These are phyloP conservation scores for Tephrocybe sp. DNA, from an alignment of 768 basidiomycete species.

Conservation along the genomic window DNA sequence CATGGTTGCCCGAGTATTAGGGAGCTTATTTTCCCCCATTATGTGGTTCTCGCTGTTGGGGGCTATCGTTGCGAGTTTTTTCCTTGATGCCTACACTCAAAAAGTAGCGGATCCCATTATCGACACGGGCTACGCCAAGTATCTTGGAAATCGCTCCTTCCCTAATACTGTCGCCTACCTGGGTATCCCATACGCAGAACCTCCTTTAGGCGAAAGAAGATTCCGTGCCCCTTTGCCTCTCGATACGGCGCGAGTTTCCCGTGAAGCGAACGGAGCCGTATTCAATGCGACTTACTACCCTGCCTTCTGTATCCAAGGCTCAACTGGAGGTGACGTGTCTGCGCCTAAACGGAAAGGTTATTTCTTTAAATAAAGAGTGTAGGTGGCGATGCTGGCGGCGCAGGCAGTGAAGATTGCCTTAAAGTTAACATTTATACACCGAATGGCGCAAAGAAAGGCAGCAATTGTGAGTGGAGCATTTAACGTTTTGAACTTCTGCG, in stretches of 20 bases:
- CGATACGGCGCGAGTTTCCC: slow-evolving; percentile 40
- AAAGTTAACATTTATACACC: slow-evolving; percentile 68
- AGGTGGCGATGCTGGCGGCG: slow-evolving; percentile 59
- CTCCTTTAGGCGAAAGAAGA: slow-evolving; percentile 48
- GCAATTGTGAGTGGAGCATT: slow-evolving; percentile 37
- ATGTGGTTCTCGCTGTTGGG: slow-evolving; percentile 14
- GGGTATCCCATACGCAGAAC: slow-evolving; percentile 58
- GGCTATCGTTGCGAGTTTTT: slow-evolving; percentile 8
- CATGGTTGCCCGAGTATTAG: slow-evolving; percentile 1
- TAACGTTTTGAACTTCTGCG: neutral
- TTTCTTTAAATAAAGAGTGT: neutral
- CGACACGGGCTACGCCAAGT: slow-evolving; percentile 58
- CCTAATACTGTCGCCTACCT: slow-evolving; percentile 56
- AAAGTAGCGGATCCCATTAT: slow-evolving; percentile 28
- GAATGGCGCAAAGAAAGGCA: slow-evolving; percentile 38
- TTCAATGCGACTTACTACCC: slow-evolving; percentile 55
- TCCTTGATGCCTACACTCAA: slow-evolving; percentile 8
- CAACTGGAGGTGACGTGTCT: slow-evolving; percentile 37
- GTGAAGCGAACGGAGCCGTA: slow-evolving; percentile 31
- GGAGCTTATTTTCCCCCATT: slow-evolving; percentile 1
- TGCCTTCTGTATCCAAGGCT: slow-evolving; percentile 59
- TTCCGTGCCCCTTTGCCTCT: slow-evolving; percentile 53
- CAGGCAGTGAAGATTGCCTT: slow-evolving; percentile 65
- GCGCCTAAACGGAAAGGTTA: neutral
- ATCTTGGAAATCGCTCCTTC: slow-evolving; percentile 49